Evolutionary conservation across 441 rosid species (phyloP), one percentile per base, ranked within the genome.

Genomic region (Populus hybrid): DNA sequence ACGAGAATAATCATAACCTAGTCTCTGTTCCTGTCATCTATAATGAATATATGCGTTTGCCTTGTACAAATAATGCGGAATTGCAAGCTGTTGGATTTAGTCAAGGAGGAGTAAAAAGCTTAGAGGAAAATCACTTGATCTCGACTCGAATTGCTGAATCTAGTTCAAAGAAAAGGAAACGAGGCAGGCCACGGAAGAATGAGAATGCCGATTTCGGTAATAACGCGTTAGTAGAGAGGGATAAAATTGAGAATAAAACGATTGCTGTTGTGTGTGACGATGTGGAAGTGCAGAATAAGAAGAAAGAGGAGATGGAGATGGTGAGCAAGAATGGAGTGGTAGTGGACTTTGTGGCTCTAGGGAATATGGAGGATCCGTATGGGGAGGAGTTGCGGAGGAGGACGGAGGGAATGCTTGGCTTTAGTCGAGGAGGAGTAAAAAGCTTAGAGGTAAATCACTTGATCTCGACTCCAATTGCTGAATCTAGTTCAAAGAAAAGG

Each of bases 171-270:
- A 89, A 83, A 76, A 77, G 90, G 87, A 93, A 81, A 82, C 91
- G 89, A 80, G 97, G 97, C 65, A 87, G 94, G 76, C 93, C 96
- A 8, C 84, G 81, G 46, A 90, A 76, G 84, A 81, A 16, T 64
- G 84, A 79, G 77, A 79, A 42, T 73, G 32, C 42, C 32, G 77
- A 36, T 73, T 14, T 8, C 36, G 32, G 66, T 77, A 20, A 57
- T 57, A 20, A n/a, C 8, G 63, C 7, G 63, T 57, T 57, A 57
- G n/a, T 9, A 2, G 72, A 64, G 67, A 73, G 24, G 30, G 68
- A 24, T 75, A 50, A 35, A 42, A 26, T 63, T 36, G 85, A 80
- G 65, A 67, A 64, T 72, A 14, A 70, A 64, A 76, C 59, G 30
- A 26, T 35, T 74, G 72, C 21, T 28, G 79, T 21, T 57, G 9